Base-by-base conservation (phyloP, 75 land plant genomes). In the Adiantum capillusveneris region DNA sequence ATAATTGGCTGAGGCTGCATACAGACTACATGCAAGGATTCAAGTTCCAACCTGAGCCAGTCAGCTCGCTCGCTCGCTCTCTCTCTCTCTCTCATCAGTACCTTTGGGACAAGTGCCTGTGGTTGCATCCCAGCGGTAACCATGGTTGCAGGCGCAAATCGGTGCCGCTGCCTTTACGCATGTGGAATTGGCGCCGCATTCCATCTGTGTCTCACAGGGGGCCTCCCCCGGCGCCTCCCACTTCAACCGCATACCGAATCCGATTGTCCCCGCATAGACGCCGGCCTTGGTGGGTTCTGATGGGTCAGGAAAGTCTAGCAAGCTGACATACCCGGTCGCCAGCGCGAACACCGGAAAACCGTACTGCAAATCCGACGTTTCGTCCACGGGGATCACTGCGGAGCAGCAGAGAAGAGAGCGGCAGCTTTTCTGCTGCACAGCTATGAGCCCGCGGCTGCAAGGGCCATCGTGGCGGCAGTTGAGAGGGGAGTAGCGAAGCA, bases 191-290 rank as follows among this genome's bases (percentile, higher is more conserved):
- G 3, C 37, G 37, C 37, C 37, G 9, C 37, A 34, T 2, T n/a
- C 18, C 6, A 14, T 18, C 3, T n/a, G 50, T 0, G 57, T 56
- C 16, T 31, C 6, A 30, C 84, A 81, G 16, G 53, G 27, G 12
- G 81, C 71, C 67, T 81, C 81, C 13, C 20, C 2, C 0, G 84
- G 84, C 31, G 44, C 43, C 28, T 57, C 55, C 86, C 86, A 83
- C 61, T 69, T 59, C 14, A 83, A 7, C 75, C 80, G 79, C 60
- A 79, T 25, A 9, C 86, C 82, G 41, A 60, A 64, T 6, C 27
- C 11, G 44, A 66, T 25, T 58, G 51, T 73, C 86, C 76, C 9
- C 37, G 7, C 37, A 3, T 34, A 67, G 29, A 25, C 17, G 20
- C 31, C 27, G 68, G 9, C 26, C 11, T 2, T 53, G 54, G 43